Conservation (phyloP, 2,329 filamentous ascomycete genomes). For the Colletotrichum somersetense region DNA sequence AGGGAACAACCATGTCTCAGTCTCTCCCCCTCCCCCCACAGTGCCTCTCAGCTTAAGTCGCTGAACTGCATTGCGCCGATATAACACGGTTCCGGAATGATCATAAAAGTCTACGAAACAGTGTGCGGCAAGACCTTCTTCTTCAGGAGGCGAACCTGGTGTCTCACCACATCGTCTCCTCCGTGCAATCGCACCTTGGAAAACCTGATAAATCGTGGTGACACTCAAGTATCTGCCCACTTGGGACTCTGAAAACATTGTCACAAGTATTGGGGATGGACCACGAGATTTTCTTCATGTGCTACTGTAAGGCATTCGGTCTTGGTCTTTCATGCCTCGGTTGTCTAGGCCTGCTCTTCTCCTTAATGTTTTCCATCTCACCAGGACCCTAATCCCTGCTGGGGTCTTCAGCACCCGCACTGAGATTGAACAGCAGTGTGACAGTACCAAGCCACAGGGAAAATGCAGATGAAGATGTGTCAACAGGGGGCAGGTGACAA, state of each 20-base stretch:
- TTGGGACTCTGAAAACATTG: background rate
- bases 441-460: background rate
- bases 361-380: background rate
- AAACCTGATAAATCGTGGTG: too few relatives aligned
- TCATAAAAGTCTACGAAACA: conserved; percentile 12
- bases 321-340: background rate
- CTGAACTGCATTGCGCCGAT: background rate
- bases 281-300: background rate
- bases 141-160: conserved; percentile 12
- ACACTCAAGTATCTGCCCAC: background rate
- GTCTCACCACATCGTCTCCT: background rate
- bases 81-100: conserved; percentile 5
- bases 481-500: background rate
- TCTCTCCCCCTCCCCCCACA: background rate
- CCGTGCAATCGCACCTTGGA: too few relatives aligned
- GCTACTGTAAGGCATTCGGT: background rate
- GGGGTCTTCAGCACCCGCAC: background rate
- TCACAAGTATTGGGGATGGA: too few relatives aligned
- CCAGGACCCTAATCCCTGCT: background rate
- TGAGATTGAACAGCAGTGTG: background rate
- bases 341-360: background rate
- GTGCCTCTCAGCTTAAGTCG: background rate
- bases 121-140: conserved; percentile 7
- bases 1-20: background rate
- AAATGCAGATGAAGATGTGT: background rate